Evolutionary conservation across 2,329 filamentous ascomycete genomes (phyloP).

Genomic region (Coniochaeta sp.): DNA sequence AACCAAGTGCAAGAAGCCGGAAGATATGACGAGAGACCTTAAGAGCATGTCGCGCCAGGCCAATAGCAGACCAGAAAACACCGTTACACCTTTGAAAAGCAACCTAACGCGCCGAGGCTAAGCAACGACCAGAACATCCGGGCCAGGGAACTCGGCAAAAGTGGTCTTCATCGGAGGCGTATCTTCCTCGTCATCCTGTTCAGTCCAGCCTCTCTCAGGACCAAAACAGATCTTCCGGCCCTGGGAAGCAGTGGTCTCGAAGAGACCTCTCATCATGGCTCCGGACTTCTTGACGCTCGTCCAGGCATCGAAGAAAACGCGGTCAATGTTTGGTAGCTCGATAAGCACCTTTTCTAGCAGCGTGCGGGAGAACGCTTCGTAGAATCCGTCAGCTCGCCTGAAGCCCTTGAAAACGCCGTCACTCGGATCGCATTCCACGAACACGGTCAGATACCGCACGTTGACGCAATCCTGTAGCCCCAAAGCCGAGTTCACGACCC

Average conservation of each 20-base stretch:
- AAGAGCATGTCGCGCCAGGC: neutral
- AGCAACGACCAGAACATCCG: constrained; percentile 5
- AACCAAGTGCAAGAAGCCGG: too few species aligned
- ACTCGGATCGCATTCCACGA: constrained; percentile 67
- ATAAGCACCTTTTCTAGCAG: constrained; percentile 51
- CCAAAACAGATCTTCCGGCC: constrained; percentile 58
- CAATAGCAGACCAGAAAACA: neutral
- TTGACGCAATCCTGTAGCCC: constrained; percentile 56
- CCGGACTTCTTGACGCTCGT: constrained; percentile 57
- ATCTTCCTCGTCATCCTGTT: constrained; percentile 35
- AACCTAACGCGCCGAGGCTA: neutral
- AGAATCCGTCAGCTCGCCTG: constrained; percentile 58
- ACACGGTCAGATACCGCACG: constrained; percentile 55
- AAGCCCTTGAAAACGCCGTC: constrained; percentile 62
- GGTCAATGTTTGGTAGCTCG: constrained; percentile 46
- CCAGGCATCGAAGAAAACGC: constrained; percentile 65
- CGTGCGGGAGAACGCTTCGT: constrained; percentile 56
- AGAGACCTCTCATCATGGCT: constrained; percentile 55
- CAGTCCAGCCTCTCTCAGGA: constrained; percentile 57
- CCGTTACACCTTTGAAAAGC: neutral
- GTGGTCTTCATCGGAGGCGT: neutral
- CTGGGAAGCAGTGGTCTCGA: constrained; percentile 41
- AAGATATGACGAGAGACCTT: too few species aligned
- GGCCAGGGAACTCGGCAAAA: neutral
- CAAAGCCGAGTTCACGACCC: constrained; percentile 59